phyloP scores from a whole-genome alignment of 1,139 yeast species.

The Yamadazyma kanchanaburiensis region DNA sequence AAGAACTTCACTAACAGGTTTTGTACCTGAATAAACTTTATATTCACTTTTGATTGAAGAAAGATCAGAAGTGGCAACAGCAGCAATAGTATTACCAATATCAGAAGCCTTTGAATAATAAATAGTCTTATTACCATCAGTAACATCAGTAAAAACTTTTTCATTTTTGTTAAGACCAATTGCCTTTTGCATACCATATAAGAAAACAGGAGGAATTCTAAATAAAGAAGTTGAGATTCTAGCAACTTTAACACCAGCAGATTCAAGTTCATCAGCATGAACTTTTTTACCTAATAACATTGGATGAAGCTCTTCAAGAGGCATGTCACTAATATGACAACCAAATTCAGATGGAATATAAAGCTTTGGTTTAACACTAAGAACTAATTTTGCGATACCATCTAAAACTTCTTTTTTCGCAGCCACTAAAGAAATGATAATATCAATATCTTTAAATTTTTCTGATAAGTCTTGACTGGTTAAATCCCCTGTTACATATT shows the following conservation, averaged over 20 bases:
- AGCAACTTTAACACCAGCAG: constrained; percentile 49
- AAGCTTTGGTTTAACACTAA: constrained; percentile 44
- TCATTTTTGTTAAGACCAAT: constrained; percentile 35
- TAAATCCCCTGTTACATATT: constrained; percentile 33
- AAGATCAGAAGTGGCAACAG: constrained; percentile 35
- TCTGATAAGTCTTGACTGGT: constrained; percentile 22
- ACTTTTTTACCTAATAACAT: constrained; percentile 34
- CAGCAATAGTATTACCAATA: constrained; percentile 45
- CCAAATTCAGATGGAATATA: constrained; percentile 68
- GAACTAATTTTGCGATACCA: constrained; percentile 30
- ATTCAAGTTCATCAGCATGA: constrained; percentile 40
- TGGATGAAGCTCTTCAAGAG: constrained; percentile 25
- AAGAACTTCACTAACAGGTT: constrained; percentile 37
- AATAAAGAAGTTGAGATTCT: constrained; percentile 46
- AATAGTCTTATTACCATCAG: constrained; percentile 38
- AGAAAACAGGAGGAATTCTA: constrained; percentile 35
- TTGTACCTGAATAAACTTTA: constrained; percentile 39
- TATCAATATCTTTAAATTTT: constrained; percentile 48
- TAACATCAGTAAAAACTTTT: constrained; percentile 31
- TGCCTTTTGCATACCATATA: constrained; percentile 30
- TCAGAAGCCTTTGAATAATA: constrained; percentile 38
- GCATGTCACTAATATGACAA: constrained; percentile 26
- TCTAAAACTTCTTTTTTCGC: constrained; percentile 21
- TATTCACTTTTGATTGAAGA: constrained; percentile 35
- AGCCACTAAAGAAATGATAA: constrained; percentile 44